phyloP scores from a whole-genome alignment of 2,329 filamentous ascomycete species.

The Diaporthe vaccinii region DNA sequence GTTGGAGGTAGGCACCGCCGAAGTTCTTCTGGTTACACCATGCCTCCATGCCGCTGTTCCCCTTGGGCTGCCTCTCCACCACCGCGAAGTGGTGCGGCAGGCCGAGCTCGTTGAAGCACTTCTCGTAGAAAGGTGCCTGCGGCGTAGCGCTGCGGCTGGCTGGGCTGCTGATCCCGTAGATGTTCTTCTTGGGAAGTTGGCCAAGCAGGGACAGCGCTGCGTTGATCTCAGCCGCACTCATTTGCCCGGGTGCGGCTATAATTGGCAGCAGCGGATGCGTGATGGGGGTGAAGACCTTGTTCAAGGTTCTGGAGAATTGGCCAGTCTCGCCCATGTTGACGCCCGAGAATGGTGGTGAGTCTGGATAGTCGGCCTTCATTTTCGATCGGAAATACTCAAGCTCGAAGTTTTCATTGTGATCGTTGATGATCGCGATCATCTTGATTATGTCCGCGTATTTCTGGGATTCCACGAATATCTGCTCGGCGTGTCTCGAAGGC shows the following conservation, averaged over 20 bases:
- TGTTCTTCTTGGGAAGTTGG: slow-evolving; percentile 82
- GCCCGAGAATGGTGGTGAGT: slow-evolving; percentile 81
- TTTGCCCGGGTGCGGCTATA: slow-evolving; percentile 86
- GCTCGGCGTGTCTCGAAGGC: slow-evolving; percentile 79
- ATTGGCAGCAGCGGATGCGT: slow-evolving; percentile 87
- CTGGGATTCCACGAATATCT: slow-evolving; percentile 78
- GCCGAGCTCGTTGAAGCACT: slow-evolving; percentile 85
- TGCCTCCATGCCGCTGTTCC: slow-evolving; percentile 75
- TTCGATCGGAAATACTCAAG: slow-evolving; percentile 89
- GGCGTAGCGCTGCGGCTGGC: slow-evolving; percentile 74
- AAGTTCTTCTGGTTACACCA: slow-evolving; percentile 82
- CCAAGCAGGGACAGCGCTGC: slow-evolving; percentile 82
- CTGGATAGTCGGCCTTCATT: slow-evolving; percentile 77
- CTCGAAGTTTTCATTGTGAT: slow-evolving; percentile 89
- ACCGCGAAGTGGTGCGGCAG: slow-evolving; percentile 85
- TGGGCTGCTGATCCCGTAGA: slow-evolving; percentile 84
- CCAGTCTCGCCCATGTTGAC: slow-evolving; percentile 92
- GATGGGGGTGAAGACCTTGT: slow-evolving; percentile 89
- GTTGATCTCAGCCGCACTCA: slow-evolving; percentile 90
- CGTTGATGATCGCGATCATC: slow-evolving; percentile 88
- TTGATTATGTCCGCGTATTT: slow-evolving; percentile 89
- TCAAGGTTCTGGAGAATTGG: slow-evolving; percentile 85
- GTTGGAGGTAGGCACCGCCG: slow-evolving; percentile 85
- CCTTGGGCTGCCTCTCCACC: slow-evolving; percentile 77
- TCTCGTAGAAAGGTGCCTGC: slow-evolving; percentile 88